phyloP scores from a whole-genome alignment of 805 yeast genomes.

The Ogataea angusta region DNA sequence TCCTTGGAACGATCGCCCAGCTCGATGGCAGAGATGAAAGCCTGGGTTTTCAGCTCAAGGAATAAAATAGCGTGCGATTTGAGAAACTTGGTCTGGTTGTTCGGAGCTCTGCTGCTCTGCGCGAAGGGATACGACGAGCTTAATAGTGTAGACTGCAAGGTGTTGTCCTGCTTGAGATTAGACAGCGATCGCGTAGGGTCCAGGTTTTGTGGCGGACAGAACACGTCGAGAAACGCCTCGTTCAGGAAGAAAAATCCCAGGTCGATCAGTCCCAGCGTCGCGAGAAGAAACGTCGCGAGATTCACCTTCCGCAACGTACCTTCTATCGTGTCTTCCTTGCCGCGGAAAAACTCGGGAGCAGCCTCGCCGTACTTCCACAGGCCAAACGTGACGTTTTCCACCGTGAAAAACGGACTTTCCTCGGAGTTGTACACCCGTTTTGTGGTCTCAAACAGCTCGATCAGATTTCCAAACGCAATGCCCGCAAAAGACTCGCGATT shows the following conservation, averaged over 20 bases:
- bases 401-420: slow-evolving; percentile 68
- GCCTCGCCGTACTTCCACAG: slow-evolving; percentile 62
- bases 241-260: slow-evolving; percentile 86
- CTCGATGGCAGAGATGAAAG: slow-evolving; percentile 83
- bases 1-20: slow-evolving; percentile 56
- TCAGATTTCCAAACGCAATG: slow-evolving; percentile 59
- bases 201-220: slow-evolving; percentile 69
- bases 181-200: slow-evolving; percentile 41
- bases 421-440: slow-evolving; percentile 63
- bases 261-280: slow-evolving; percentile 78
- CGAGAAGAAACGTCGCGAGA: slow-evolving; percentile 82
- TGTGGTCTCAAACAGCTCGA: slow-evolving; percentile 76
- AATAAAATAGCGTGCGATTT: slow-evolving; percentile 79
- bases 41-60: slow-evolving; percentile 91
- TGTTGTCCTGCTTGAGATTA: slow-evolving; percentile 22
- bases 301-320: slow-evolving; percentile 79
- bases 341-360: slow-evolving; percentile 55
- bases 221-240: slow-evolving; percentile 79
- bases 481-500: slow-evolving; percentile 63
- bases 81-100: slow-evolving; percentile 42
- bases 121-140: slow-evolving; percentile 9
- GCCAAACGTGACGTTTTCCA: slow-evolving; percentile 68
- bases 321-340: slow-evolving; percentile 58
- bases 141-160: slow-evolving; percentile 16
- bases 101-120: slow-evolving; percentile 17